A percentile compares a stretch with the other conserved stretches of the same genome.
These are phyloP conservation scores for Sphagnum magellanicum DNA, from an alignment of 228 moss, liverwort and hornwort genomes.

Conservation along the genomic window DNA sequence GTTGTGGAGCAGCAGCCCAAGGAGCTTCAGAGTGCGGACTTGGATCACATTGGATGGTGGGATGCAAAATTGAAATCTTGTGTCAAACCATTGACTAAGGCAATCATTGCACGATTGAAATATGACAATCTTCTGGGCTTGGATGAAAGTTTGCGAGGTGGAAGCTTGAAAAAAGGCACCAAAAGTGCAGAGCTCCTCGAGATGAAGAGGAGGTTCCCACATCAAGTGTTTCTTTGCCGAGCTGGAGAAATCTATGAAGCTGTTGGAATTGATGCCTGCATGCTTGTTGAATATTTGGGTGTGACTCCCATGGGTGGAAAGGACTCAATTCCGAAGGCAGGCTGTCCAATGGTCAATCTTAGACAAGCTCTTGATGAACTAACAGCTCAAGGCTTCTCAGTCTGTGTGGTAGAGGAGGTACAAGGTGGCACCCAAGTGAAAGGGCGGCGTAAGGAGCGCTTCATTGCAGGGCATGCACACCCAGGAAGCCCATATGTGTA, in stretches of 20 bases:
- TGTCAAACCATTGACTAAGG: constrained; percentile 64
- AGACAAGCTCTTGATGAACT: constrained; percentile 80
- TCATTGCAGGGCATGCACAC: constrained; percentile 89
- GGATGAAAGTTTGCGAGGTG: constrained; percentile 48
- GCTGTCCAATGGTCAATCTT: constrained; percentile 70
- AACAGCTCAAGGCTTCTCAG: constrained; percentile 74
- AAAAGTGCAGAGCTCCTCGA: constrained; percentile 60
- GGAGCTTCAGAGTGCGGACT: constrained; percentile 3
- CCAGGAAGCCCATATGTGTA: constrained; percentile 90
- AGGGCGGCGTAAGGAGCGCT: constrained; percentile 68
- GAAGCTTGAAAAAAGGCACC: constrained; percentile 68
- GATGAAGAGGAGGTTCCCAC: constrained; percentile 64
- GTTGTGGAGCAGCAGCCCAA: constrained; percentile 1
- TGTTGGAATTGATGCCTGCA: constrained; percentile 76
- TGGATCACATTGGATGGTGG: constrained; percentile 69
- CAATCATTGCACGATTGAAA: constrained; percentile 77
- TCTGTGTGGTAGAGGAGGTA: constrained; percentile 89
- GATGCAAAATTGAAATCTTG: constrained; percentile 52
- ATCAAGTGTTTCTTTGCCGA: constrained; percentile 71
- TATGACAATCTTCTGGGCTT: constrained; percentile 60
- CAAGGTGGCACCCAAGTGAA: constrained; percentile 55
- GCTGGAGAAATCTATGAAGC: constrained; percentile 82
- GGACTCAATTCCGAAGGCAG: constrained; percentile 70
- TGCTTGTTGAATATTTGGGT: constrained; percentile 76
- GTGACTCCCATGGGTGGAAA: constrained; percentile 76